A percentile compares a stretch with the other conserved stretches of the same genome.
Conservation (phyloP, 495 filamentous ascomycete species). For the Pyrenopolyporus hunteri region DNA sequence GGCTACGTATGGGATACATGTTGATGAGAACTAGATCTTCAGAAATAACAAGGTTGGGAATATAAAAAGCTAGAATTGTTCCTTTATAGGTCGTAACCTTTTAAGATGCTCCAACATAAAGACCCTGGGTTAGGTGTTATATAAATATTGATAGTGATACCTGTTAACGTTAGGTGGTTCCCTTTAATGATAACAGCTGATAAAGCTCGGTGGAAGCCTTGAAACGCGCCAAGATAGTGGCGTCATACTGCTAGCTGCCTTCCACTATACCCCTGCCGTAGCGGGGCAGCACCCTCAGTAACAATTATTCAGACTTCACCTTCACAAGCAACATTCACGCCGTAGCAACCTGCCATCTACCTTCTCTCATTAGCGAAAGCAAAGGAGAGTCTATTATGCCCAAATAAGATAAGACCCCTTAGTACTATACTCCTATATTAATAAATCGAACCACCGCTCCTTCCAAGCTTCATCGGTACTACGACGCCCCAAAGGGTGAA, state of each 20-base stretch:
- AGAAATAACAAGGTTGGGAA: not conserved
- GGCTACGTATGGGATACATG: conserved; percentile 6
- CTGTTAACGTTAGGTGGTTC: no score
- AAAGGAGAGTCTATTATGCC: no score
- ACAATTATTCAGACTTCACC: not conserved
- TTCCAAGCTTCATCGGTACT: no score
- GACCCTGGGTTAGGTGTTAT: no score
- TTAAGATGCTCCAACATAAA: not conserved
- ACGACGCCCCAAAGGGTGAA: no score
- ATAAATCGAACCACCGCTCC: no score
- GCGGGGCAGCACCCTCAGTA: conserved; percentile 33
- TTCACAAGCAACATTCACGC: no score
- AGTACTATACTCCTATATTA: no score
- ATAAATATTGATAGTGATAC: no score
- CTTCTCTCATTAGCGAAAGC: no score
- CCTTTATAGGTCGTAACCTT: not conserved
- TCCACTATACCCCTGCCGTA: conserved; percentile 8
- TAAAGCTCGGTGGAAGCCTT: conserved; percentile 9
- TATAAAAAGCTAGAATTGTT: not conserved
- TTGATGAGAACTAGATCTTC: not conserved
- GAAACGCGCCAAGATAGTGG: not conserved
- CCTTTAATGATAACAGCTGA: not conserved
- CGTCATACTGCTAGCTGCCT: conserved; percentile 36
- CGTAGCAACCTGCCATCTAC: no score
- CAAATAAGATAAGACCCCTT: no score